phyloP scores from a whole-genome alignment of 225 moss, liverwort and hornwort genomes.

The Rhytidiadelphus loreus region DNA sequence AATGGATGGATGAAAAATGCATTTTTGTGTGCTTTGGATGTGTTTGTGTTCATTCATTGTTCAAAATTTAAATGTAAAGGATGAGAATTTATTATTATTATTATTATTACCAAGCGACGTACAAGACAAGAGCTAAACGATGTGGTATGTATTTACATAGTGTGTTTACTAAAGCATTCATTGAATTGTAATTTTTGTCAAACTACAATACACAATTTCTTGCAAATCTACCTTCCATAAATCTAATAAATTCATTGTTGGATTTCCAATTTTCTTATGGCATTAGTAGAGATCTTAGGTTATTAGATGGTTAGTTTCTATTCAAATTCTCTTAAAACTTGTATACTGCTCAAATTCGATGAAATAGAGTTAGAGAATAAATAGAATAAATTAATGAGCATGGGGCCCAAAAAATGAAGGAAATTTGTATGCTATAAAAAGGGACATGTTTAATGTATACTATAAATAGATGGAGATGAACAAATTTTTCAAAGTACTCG shows the following conservation, averaged over 20 bases:
- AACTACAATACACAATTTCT: neutral
- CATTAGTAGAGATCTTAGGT: neutral
- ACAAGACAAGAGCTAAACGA: neutral
- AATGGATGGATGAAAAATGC: no score
- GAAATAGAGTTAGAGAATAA: no score
- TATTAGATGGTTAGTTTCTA: no score
- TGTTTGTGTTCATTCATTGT: no score
- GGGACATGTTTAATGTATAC: neutral
- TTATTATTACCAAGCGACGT: neutral
- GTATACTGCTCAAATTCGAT: neutral
- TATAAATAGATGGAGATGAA: neutral
- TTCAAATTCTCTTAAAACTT: neutral
- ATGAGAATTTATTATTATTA: neutral
- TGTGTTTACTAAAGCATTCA: no score
- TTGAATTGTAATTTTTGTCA: neutral
- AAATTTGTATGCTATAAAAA: neutral
- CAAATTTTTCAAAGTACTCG: no score
- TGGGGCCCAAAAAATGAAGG: fast-evolving
- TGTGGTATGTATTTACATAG: neutral
- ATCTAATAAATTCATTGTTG: neutral
- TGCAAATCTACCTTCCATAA: neutral
- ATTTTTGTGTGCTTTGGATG: no score
- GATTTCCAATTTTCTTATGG: neutral
- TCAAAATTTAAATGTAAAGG: neutral
- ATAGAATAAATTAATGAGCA: neutral